Conservation (phyloP, 176 grass and related monocot genomes). For the Oryza nivara region DNA sequence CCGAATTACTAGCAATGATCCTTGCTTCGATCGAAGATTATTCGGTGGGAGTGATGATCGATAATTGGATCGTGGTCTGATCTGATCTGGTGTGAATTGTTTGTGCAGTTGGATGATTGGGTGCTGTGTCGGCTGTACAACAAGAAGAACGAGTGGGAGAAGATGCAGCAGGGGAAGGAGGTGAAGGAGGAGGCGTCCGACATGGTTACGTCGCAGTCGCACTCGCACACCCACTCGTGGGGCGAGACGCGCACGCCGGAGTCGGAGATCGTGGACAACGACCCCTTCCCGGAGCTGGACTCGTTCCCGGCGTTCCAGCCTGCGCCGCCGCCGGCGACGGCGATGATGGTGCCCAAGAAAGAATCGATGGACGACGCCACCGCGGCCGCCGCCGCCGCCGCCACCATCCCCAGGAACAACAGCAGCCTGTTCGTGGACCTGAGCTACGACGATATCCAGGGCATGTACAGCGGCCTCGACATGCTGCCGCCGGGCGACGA, state of each 20-base stretch:
- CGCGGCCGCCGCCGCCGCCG: no score
- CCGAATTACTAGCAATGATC: no score
- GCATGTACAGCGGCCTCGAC: constrained; percentile 62
- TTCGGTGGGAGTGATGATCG: background rate
- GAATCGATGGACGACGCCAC: constrained; percentile 32
- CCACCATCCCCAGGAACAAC: constrained; percentile 25
- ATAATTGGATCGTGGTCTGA: background rate
- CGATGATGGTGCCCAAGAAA: constrained; percentile 57
- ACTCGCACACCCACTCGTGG: constrained; percentile 61
- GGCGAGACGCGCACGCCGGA: constrained; percentile 65
- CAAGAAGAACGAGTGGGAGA: constrained; percentile 93
- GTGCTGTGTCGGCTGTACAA: constrained; percentile 83
- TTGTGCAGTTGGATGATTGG: constrained; percentile 83
- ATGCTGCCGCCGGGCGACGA: constrained; percentile 51
- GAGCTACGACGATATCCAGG: constrained; percentile 65
- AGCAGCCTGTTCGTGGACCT: constrained; percentile 56
- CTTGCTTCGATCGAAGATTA: background rate
- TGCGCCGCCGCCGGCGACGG: background rate
- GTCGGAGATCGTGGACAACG: constrained; percentile 67
- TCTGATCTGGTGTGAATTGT: background rate
- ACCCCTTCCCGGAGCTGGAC: constrained; percentile 53
- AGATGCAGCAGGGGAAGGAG: constrained; percentile 52
- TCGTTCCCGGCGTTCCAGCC: constrained; percentile 47
- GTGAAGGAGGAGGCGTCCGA: constrained; percentile 46
- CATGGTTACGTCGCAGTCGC: constrained; percentile 47